phyloP scores from a whole-genome alignment of 1,284 basidiomycete genomes.

The Malassezia caprae region DNA sequence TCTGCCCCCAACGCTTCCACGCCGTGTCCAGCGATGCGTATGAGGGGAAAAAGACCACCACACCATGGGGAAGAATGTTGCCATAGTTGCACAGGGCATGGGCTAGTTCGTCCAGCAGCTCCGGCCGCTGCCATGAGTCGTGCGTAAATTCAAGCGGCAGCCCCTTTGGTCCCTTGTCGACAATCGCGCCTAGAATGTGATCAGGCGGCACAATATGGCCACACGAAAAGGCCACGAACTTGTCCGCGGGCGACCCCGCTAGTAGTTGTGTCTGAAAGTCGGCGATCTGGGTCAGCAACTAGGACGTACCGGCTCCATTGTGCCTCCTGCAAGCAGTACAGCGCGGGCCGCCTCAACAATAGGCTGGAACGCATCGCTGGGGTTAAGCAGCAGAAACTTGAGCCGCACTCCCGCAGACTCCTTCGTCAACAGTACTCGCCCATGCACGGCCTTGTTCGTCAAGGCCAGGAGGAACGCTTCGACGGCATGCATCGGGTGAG shows the following conservation, averaged over 20 bases:
- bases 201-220: constrained; percentile 77
- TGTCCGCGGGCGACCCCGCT: constrained; percentile 57
- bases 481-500: constrained; percentile 61
- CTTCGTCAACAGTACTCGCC: not conserved
- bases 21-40: constrained; percentile 70
- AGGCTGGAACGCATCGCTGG: constrained; percentile 71
- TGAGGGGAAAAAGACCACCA: constrained; percentile 89
- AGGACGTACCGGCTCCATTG: constrained; percentile 67
- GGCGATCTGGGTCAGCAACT: constrained; percentile 58
- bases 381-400: constrained; percentile 90
- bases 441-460: not conserved
- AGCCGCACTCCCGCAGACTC: constrained; percentile 54
- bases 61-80: constrained; percentile 68
- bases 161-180: constrained; percentile 68
- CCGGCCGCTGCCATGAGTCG: constrained; percentile 60
- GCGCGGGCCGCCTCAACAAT: constrained; percentile 69
- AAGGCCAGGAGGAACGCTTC: constrained; percentile 76
- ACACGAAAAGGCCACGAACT: constrained; percentile 72
- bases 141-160: constrained; percentile 72
- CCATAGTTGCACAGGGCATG: constrained; percentile 69
- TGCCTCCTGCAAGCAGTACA: constrained; percentile 84
- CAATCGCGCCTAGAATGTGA: constrained; percentile 68
- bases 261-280: constrained; percentile 79
- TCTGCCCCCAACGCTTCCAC: constrained; percentile 60
- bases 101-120: constrained; percentile 71